phyloP scores from a whole-genome alignment of 495 filamentous ascomycete genomes.

The Endocarpon pusillum region DNA sequence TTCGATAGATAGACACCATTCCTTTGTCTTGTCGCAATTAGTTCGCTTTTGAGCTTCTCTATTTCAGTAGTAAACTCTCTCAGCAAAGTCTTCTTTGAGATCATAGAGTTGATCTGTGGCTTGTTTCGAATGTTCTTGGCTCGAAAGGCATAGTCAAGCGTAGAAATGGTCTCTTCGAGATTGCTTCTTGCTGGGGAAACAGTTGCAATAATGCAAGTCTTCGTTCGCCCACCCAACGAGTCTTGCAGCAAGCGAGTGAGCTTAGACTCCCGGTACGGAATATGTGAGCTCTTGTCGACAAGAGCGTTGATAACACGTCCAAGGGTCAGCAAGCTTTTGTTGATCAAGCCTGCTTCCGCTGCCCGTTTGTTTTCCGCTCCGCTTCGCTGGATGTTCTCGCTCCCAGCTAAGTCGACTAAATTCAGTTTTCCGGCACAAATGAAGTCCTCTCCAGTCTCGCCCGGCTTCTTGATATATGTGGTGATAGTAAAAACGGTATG shows the following conservation, averaged over 20 bases:
- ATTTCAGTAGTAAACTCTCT: slow-evolving; percentile 87
- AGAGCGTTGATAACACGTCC: slow-evolving; percentile 95
- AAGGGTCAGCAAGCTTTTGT: slow-evolving; percentile 88
- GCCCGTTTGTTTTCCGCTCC: slow-evolving; percentile 96
- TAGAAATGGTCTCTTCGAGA: slow-evolving; percentile 93
- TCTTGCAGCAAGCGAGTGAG: slow-evolving; percentile 90
- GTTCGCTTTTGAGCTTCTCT: slow-evolving; percentile 79
- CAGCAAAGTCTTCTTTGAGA: slow-evolving; percentile 82
- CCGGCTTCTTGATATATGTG: slow-evolving; percentile 62
- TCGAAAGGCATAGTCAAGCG: slow-evolving; percentile 89
- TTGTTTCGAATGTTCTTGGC: slow-evolving; percentile 98
- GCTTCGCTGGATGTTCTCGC: slow-evolving; percentile 91
- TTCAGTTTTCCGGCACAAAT: slow-evolving; percentile 91
- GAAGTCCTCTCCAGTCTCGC: slow-evolving; percentile 75
- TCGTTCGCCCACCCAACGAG: slow-evolving; percentile 84
- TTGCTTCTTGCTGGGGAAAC: slow-evolving; percentile 88
- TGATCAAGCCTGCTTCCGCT: slow-evolving; percentile 88
- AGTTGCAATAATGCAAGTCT: slow-evolving; percentile 97
- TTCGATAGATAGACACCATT: slow-evolving; percentile 87
- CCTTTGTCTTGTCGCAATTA: slow-evolving; percentile 81
- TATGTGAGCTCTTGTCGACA: slow-evolving; percentile 78
- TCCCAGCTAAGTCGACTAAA: slow-evolving; percentile 87
- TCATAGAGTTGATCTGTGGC: slow-evolving; percentile 78
- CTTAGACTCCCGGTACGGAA: slow-evolving; percentile 94
- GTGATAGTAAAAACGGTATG: slow-evolving; percentile 96